A percentile compares a stretch with the other conserved stretches of the same genome.
Evolutionary conservation across 352 stramenopile species (phyloP).

Genomic region (Pythium utonaiense): DNA sequence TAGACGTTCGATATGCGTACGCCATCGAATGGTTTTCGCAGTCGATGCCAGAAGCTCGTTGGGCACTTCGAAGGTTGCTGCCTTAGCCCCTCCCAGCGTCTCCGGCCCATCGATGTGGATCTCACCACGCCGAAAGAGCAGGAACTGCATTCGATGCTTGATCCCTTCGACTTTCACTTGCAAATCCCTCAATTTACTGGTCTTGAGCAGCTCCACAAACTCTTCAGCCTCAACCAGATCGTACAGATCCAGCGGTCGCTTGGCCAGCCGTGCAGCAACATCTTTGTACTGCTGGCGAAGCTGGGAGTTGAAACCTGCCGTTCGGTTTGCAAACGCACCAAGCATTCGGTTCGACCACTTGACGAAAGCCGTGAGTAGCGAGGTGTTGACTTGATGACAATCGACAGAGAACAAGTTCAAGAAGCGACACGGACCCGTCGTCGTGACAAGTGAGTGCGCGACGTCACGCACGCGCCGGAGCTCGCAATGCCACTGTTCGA

Average conservation of each 20-base stretch:
- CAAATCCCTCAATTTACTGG: slow-evolving; percentile 38
- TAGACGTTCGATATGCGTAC: slow-evolving; percentile 48
- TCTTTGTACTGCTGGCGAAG: slow-evolving; percentile 74
- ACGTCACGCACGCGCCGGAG: slow-evolving; percentile 30
- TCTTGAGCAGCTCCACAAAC: slow-evolving; percentile 51
- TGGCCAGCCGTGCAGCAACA: slow-evolving; percentile 50
- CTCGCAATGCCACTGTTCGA: slow-evolving; percentile 27
- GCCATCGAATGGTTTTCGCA: slow-evolving; percentile 70
- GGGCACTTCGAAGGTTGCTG: slow-evolving; percentile 8
- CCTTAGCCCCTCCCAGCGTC: background rate
- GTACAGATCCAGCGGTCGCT: slow-evolving; percentile 65
- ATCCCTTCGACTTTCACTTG: slow-evolving; percentile 40
- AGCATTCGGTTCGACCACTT: slow-evolving; percentile 44
- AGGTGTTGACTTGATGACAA: slow-evolving; percentile 42
- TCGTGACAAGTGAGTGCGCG: slow-evolving; percentile 21
- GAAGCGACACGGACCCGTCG: slow-evolving; percentile 23
- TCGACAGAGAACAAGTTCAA: slow-evolving; percentile 52
- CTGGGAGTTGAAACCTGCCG: slow-evolving; percentile 42
- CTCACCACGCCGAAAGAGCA: slow-evolving; percentile 56
- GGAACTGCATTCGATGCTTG: slow-evolving; percentile 58
- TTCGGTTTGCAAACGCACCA: slow-evolving; percentile 47
- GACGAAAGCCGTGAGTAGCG: slow-evolving; percentile 34
- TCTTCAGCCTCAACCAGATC: slow-evolving; percentile 66
- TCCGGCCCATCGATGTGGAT: slow-evolving; percentile 27
- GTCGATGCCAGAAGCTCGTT: slow-evolving; percentile 50